Percentiles rank a stretch among this genome's conserved stretches.
These are phyloP conservation scores for Diatrype stigma DNA, from an alignment of 2,329 filamentous ascomycete species.

Conservation along the genomic window DNA sequence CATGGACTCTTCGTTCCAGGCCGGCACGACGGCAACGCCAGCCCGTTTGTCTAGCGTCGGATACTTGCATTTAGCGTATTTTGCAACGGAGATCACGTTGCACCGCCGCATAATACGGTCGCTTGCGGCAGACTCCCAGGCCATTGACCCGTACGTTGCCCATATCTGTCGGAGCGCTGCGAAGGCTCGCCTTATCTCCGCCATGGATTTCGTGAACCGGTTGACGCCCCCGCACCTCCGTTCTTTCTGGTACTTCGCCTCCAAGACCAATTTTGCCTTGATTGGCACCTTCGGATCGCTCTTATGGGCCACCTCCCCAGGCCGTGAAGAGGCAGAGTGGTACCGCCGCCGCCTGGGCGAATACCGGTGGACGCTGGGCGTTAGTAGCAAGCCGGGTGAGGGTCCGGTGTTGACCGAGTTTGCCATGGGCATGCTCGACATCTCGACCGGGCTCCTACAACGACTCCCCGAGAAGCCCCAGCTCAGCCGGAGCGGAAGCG, in stretches of 20 bases:
- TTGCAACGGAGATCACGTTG: constrained; percentile 88
- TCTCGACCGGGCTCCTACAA: constrained; percentile 64
- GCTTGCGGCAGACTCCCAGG: constrained; percentile 45
- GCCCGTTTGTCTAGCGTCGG: constrained; percentile 59
- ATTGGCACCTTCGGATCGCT: constrained; percentile 92
- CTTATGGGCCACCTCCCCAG: constrained; percentile 83
- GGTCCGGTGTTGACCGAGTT: constrained; percentile 59
- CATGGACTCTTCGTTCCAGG: constrained; percentile 58
- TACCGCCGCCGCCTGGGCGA: constrained; percentile 81
- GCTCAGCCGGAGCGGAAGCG: constrained; percentile 52
- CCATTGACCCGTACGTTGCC: constrained; percentile 73
- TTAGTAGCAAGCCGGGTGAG: constrained; percentile 70
- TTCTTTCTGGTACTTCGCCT: constrained; percentile 91
- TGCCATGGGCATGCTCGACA: constrained; percentile 75
- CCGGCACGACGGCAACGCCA: constrained; percentile 32
- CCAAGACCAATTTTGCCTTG: constrained; percentile 86
- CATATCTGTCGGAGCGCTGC: constrained; percentile 92
- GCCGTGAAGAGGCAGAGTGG: constrained; percentile 85
- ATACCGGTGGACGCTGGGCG: constrained; percentile 90
- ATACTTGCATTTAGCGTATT: constrained; percentile 87
- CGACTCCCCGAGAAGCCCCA: constrained; percentile 67
- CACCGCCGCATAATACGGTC: constrained; percentile 88
- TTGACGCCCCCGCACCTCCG: constrained; percentile 80
- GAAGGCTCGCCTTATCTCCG: constrained; percentile 88
- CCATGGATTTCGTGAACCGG: constrained; percentile 96